These are phyloP conservation scores for Kalaharituber pfeilii DNA, from an alignment of 2,329 filamentous ascomycete genomes.

Conservation along the genomic window DNA sequence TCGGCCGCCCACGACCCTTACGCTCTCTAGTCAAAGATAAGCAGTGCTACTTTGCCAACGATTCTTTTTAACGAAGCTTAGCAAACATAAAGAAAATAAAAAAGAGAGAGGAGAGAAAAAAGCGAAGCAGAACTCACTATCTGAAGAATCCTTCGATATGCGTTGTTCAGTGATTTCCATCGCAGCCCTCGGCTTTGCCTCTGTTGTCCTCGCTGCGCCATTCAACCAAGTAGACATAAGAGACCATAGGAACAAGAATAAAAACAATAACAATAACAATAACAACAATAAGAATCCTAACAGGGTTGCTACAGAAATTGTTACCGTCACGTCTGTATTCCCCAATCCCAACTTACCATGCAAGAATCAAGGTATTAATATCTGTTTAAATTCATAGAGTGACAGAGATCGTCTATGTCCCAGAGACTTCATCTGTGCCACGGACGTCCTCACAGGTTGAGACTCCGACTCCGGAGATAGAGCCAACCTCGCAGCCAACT, in stretches of 20 bases:
- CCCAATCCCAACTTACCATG: background rate
- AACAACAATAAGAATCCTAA: constrained; percentile 5
- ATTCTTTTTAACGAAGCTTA: no score
- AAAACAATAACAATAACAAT: background rate
- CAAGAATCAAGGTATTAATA: background rate
- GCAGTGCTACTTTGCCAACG: no score
- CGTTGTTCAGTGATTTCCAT: constrained; percentile 9
- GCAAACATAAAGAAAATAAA: no score
- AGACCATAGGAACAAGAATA: background rate
- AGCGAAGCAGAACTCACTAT: background rate
- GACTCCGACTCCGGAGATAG: background rate
- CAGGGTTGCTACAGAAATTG: constrained; percentile 9
- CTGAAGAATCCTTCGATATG: constrained; percentile 8
- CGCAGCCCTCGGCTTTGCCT: constrained; percentile 1
- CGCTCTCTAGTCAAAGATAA: no score
- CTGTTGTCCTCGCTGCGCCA: background rate
- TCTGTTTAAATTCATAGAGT: background rate
- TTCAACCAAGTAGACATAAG: background rate
- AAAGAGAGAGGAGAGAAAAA: no score
- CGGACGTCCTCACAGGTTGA: background rate
- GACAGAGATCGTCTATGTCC: constrained; percentile 3
- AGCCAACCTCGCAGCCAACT: background rate
- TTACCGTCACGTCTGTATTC: constrained; percentile 9
- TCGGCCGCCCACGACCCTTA: no score
- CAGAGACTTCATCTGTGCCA: background rate